phyloP scores from a whole-genome alignment of 1,139 yeast genomes.

The Komagataea norvegica region DNA sequence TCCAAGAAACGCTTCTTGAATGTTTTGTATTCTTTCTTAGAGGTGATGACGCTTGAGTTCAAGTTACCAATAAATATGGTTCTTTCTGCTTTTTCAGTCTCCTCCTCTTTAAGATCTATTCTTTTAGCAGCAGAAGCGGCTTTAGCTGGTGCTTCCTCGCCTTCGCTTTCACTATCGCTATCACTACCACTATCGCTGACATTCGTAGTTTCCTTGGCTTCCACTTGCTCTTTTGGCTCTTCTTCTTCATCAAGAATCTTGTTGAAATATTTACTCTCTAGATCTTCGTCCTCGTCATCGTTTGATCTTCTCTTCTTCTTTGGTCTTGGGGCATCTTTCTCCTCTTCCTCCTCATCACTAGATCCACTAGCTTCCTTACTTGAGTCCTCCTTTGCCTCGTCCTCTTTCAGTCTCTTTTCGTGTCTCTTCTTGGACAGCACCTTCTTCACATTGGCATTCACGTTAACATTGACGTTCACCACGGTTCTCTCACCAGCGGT shows the following conservation, averaged over 20 bases:
- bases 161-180: constrained; percentile 17
- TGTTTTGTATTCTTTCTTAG: constrained; percentile 54
- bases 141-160: constrained; percentile 15
- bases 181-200: constrained; percentile 16
- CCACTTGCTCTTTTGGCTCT: constrained; percentile 16
- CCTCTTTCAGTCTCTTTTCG: constrained; percentile 13
- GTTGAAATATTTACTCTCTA: constrained; percentile 27
- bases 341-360: constrained; percentile 16
- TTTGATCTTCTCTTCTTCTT: constrained; percentile 14
- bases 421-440: constrained; percentile 25
- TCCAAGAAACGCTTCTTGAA: constrained; percentile 59
- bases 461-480: constrained; percentile 15
- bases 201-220: constrained; percentile 8
- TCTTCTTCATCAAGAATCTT: constrained; percentile 19
- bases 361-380: background rate
- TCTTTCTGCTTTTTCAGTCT: constrained; percentile 78
- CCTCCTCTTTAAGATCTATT: constrained; percentile 52
- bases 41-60: constrained; percentile 57
- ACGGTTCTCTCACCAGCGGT: constrained; percentile 24
- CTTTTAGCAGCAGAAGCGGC: constrained; percentile 28
- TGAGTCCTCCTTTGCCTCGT: background rate
- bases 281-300: constrained; percentile 25
- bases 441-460: constrained; percentile 9
- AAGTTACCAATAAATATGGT: constrained; percentile 91
- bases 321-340: constrained; percentile 14